phyloP scores from a whole-genome alignment of 75 land plant species.

The Pinus tabuliformis region DNA sequence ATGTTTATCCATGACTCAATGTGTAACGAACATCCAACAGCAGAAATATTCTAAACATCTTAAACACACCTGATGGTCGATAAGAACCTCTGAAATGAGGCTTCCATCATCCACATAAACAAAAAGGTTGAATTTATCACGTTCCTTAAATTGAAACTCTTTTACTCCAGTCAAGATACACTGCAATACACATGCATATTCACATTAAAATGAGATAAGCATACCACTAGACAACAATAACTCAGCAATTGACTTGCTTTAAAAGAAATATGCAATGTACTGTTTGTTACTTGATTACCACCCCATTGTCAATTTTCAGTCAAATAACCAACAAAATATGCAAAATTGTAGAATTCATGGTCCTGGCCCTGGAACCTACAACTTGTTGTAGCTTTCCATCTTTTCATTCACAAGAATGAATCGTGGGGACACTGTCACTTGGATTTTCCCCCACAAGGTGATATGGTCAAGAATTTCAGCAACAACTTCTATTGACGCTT shows the following conservation, averaged over 20 bases:
- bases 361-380: too few species aligned
- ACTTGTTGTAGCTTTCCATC: too few species aligned
- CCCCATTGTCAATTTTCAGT: neutral
- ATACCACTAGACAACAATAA: neutral
- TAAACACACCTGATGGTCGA: conserved; percentile 68
- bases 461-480: too few species aligned
- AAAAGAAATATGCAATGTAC: neutral
- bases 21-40: neutral
- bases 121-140: conserved; percentile 51
- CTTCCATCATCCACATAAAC: conserved; percentile 96
- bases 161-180: conserved; percentile 89
- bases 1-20: neutral
- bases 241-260: neutral
- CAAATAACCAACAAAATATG: too few species aligned
- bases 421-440: too few species aligned
- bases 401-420: too few species aligned
- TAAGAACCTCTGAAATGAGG: conserved; percentile 65
- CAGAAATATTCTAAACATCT: neutral
- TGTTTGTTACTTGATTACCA: neutral
- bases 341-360: neutral
- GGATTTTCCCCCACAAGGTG: too few species aligned
- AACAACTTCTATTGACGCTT: too few species aligned
- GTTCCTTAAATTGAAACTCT: conserved; percentile 63
- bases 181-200: conserved; percentile 31
- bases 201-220: neutral